These are phyloP conservation scores for Penicillium expansum DNA, from an alignment of 2,329 filamentous ascomycete genomes.

Conservation along the genomic window DNA sequence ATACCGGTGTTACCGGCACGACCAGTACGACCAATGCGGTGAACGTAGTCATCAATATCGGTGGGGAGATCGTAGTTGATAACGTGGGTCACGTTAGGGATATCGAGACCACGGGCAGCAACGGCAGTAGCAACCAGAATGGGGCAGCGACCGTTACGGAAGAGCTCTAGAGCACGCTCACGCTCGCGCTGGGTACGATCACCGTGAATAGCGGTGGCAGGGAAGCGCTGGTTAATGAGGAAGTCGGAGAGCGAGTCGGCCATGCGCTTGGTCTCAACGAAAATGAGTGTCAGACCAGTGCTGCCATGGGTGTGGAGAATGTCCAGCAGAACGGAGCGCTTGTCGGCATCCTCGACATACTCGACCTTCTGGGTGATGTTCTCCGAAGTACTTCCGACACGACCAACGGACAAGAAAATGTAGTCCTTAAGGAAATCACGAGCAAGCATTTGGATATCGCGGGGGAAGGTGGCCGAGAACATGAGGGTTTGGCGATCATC, in stretches of 20 bases:
- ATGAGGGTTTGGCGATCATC: constrained; percentile 92
- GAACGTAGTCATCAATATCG: constrained; percentile 97
- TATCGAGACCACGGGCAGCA: constrained; percentile 86
- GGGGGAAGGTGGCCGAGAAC: constrained; percentile 99
- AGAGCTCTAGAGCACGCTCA: constrained; percentile 96
- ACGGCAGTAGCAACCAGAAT: constrained; percentile 97
- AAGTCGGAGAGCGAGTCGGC: constrained; percentile 97
- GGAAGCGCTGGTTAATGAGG: constrained; percentile 97
- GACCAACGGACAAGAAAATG: constrained; percentile 96
- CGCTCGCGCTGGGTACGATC: constrained; percentile 98
- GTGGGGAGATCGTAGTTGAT: constrained; percentile 99
- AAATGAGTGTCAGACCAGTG: constrained; percentile 87
- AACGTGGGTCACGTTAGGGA: constrained; percentile 94
- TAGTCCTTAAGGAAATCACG: constrained; percentile 99
- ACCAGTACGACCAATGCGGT: constrained; percentile 98
- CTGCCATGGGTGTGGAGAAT: constrained; percentile 89
- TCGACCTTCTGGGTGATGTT: constrained; percentile 99
- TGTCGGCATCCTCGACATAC: constrained; percentile 95
- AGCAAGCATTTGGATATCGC: constrained; percentile 98
- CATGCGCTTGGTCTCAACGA: constrained; percentile 99
- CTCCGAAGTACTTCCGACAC: constrained; percentile 98
- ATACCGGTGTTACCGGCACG: constrained; percentile 99
- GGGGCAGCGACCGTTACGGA: constrained; percentile 91
- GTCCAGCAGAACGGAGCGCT: constrained; percentile 94
- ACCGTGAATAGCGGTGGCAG: constrained; percentile 96